Base-by-base conservation (phyloP, 441 rosid species). In the Erodium chrysanthum region DNA sequence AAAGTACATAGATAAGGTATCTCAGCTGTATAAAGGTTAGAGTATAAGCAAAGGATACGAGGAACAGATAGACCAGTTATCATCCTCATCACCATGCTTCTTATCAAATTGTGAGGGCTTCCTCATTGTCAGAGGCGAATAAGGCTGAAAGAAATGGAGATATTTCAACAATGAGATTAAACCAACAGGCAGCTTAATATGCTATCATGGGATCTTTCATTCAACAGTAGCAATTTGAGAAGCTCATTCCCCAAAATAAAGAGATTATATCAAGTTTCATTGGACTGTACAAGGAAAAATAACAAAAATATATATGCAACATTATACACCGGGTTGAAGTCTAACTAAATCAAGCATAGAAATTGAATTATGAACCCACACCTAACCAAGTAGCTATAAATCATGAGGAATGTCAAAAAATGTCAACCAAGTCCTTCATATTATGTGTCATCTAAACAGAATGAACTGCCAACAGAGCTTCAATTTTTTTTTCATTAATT, bases 21-120 rank as follows among this genome's bases (percentile, higher is more conserved):
- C n/a, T 23, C 48, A 37, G 46, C 18, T 29, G 54, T 25, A 56
- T 70, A 71, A 58, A 27, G 27, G 40, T 58, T 18, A 21, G 44
- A 14, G 25, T 37, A 29, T 11, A 14, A n/a, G 66, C 23, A 73
- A 23, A 88, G 96, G 90, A 90, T 95, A 95, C 97, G 97, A 91
- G 78, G 98, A 95, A 66, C 88, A 74, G 1, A 90, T 68, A 31
- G 98, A 92, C 83, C 83, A 81, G 73, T 54, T 87, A 80, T 95
- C 99, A 27, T 95, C 98, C 0, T 95, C 99, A 68, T 88, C 95
- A 14, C 62, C 73, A 72, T 76, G 84, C 86, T 85, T 85, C 84
- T 75, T 85, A 71, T 77, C 85, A 9, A 74, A 72, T 18, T 84
- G 87, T 70, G 71, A 74, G 1, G 75, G 79, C 78, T 78, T 89